Evolutionary conservation across 257 asterid species (phyloP).

Genomic region (Paraleonurus japonicus): DNA sequence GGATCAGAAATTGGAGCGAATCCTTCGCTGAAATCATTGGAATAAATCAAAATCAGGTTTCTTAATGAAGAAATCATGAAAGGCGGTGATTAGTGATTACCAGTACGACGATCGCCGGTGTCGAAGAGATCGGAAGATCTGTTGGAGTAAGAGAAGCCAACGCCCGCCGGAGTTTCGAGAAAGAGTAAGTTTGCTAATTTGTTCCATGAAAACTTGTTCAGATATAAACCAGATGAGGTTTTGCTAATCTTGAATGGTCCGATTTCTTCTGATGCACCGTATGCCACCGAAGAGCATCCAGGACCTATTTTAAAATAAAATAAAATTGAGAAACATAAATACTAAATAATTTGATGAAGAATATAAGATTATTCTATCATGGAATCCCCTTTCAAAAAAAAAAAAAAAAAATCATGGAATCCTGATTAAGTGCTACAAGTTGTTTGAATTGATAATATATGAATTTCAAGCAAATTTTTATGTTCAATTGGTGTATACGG

Average conservation of each 20-base stretch:
- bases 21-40: constrained; percentile 56
- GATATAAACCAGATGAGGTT: constrained; percentile 54
- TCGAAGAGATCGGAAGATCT: constrained; percentile 72
- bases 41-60: background rate
- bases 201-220: constrained; percentile 90
- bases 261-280: constrained; percentile 96
- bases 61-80: background rate
- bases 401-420: too few species aligned
- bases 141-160: constrained; percentile 85
- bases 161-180: constrained; percentile 94
- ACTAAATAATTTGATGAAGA: background rate
- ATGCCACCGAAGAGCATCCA: constrained; percentile 96
- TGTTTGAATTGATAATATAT: too few species aligned
- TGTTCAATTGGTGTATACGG: too few species aligned
- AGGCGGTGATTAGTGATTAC: constrained; percentile 26
- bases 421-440: too few species aligned
- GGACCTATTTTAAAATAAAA: constrained; percentile 58
- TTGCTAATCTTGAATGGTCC: constrained; percentile 83
- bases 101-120: constrained; percentile 90
- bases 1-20: constrained; percentile 67
- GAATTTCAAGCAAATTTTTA: too few species aligned
- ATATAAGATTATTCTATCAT: background rate
- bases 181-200: constrained; percentile 70
- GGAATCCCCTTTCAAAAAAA: too few species aligned
- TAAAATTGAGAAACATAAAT: background rate